Conservation (phyloP, 257 asterid genomes). For the Sherardia arvensis region DNA sequence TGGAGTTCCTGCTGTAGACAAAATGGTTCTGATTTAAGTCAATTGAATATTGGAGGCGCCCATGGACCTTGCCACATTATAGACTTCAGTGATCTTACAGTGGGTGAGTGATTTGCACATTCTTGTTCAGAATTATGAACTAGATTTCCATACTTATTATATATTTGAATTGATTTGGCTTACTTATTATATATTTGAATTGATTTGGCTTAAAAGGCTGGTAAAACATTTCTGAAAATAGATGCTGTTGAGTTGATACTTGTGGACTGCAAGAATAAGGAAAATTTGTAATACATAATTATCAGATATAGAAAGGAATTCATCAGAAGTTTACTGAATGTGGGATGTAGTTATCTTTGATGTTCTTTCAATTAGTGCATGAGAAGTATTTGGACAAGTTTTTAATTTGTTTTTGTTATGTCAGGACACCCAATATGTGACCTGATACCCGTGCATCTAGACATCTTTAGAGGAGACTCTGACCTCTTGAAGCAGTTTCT, state of each 20-base stretch:
- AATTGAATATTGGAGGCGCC: constrained; percentile 15
- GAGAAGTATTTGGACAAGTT: constrained; percentile 11
- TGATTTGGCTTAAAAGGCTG: not conserved
- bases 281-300: not conserved
- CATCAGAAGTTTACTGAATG: not conserved
- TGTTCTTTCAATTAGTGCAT: not conserved
- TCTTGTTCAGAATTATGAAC: not conserved
- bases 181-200: too few species aligned
- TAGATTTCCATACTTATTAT: not conserved
- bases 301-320: not conserved
- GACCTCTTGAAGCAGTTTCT: constrained; percentile 66
- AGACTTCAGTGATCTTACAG: constrained; percentile 71
- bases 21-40: constrained; percentile 26
- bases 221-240: not conserved
- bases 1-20: constrained; percentile 28
- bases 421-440: constrained; percentile 83
- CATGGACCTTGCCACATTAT: constrained; percentile 67
- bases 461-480: constrained; percentile 73
- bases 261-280: not conserved
- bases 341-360: too few species aligned
- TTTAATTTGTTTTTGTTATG: constrained; percentile 9
- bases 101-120: constrained; percentile 43
- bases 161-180: too few species aligned
- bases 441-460: constrained; percentile 73
- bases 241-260: not conserved